These are phyloP conservation scores for Craspedostauros australis DNA, from an alignment of 108 stramenopile genomes.

Conservation along the genomic window DNA sequence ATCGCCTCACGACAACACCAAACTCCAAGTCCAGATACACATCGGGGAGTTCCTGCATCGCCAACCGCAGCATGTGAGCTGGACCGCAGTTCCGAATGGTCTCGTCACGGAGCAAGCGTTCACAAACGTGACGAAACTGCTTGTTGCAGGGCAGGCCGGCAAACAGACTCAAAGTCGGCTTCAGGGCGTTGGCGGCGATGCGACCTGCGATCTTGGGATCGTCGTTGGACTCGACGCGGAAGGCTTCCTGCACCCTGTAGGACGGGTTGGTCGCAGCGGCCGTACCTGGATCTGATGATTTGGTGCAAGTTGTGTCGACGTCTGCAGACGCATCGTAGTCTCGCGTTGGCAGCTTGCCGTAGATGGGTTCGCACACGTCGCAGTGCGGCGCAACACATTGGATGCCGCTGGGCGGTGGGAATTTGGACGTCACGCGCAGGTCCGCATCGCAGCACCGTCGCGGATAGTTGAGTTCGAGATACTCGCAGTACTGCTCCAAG, in stretches of 20 bases:
- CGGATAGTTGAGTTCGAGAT: constrained; percentile 49
- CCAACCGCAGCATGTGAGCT: too few relatives aligned
- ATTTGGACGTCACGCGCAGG: neutral
- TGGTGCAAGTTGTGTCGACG: neutral
- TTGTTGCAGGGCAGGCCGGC: constrained; percentile 17
- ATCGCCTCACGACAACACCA: too few relatives aligned
- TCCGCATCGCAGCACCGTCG: constrained; percentile 56
- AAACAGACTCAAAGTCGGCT: constrained; percentile 43
- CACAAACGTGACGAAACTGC: constrained; percentile 27
- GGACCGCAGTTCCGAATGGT: constrained; percentile 50
- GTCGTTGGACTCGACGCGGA: too few relatives aligned
- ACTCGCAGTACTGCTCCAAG: constrained; percentile 41
- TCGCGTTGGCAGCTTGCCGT: neutral
- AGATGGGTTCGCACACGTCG: neutral
- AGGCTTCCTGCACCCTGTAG: too few relatives aligned
- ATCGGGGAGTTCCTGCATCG: too few relatives aligned
- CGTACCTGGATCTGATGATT: neutral
- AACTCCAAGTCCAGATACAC: too few relatives aligned
- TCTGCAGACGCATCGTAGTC: neutral
- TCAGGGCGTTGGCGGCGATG: constrained; percentile 26
- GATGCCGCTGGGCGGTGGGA: constrained; percentile 2
- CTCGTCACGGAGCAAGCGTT: constrained; percentile 1
- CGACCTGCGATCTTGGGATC: constrained; percentile 25
- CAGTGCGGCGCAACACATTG: constrained; percentile 1
- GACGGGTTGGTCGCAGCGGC: neutral